phyloP scores from a whole-genome alignment of 2,329 filamentous ascomycete genomes.

The Cercospora brassicicola region DNA sequence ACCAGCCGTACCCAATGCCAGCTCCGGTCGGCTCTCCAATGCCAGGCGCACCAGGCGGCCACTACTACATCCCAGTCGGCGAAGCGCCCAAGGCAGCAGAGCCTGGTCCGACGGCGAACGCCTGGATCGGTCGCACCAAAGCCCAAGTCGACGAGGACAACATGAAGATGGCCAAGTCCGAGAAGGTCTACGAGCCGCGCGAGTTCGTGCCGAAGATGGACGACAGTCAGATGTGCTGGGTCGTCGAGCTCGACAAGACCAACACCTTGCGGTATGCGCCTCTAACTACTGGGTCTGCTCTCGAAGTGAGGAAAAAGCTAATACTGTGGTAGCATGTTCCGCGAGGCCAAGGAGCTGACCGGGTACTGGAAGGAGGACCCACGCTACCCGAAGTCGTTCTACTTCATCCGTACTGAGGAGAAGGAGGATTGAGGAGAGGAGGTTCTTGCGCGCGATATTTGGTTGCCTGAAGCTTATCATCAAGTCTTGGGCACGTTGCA shows the following conservation, averaged over 20 bases:
- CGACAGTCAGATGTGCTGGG: slow-evolving; percentile 41
- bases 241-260: slow-evolving; percentile 37
- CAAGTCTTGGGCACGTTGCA: slow-evolving; percentile 7
- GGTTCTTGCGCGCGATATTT: background rate
- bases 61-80: slow-evolving; percentile 24
- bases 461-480: background rate
- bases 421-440: slow-evolving; percentile 24
- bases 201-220: slow-evolving; percentile 38
- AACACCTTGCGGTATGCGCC: slow-evolving; percentile 34
- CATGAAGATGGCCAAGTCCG: slow-evolving; percentile 39
- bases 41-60: slow-evolving; percentile 15
- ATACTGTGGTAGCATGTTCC: slow-evolving; percentile 31
- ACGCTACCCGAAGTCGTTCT: slow-evolving; percentile 37
- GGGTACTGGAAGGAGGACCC: slow-evolving; percentile 41
- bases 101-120: slow-evolving; percentile 20
- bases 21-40: slow-evolving; percentile 17
- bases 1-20: slow-evolving; percentile 24
- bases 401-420: slow-evolving; percentile 37
- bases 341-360: slow-evolving; percentile 38
- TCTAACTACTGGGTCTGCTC: no score
- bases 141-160: slow-evolving; percentile 43
- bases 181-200: slow-evolving; percentile 39
- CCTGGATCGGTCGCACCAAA: slow-evolving; percentile 42
- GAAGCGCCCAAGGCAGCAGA: slow-evolving; percentile 9
- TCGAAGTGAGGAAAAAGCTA: background rate